A percentile compares a stretch with the other conserved stretches of the same genome.
Conservation (phyloP, 2,329 filamentous ascomycete species). For the Thyridium curvatum region DNA sequence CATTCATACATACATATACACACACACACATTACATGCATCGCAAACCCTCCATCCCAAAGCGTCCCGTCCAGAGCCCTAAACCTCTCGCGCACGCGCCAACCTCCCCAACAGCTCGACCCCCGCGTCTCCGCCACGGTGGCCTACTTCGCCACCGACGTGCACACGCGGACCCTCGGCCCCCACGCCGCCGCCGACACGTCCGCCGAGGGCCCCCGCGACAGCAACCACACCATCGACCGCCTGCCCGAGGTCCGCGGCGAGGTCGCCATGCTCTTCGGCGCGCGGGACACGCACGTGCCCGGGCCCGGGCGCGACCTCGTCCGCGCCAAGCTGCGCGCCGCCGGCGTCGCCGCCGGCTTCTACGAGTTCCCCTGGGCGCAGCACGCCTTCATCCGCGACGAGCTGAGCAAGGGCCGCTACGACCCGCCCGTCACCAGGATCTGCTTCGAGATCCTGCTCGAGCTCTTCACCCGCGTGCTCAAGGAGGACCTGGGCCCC, state of each 20-base stretch:
- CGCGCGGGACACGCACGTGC: slow-evolving; percentile 85
- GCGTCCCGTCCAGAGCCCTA: no score
- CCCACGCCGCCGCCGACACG: slow-evolving; percentile 40
- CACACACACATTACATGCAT: no score
- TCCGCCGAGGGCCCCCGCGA: slow-evolving; percentile 27
- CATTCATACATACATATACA: no score
- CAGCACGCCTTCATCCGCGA: slow-evolving; percentile 94
- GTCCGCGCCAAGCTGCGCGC: slow-evolving; percentile 79
- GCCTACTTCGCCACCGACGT: slow-evolving; percentile 93
- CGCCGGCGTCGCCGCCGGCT: slow-evolving; percentile 67
- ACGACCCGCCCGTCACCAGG: slow-evolving; percentile 80
- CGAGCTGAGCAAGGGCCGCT: slow-evolving; percentile 87
- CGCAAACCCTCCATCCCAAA: no score
- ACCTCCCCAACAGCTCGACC: no score
- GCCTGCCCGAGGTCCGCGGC: slow-evolving; percentile 60
- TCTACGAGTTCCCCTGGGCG: slow-evolving; percentile 87
- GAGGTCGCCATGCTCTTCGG: slow-evolving; percentile 90
- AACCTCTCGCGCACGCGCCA: no score
- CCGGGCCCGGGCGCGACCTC: slow-evolving; percentile 72
- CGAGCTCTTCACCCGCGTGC: slow-evolving; percentile 72
- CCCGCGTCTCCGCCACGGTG: slow-evolving; percentile 68
- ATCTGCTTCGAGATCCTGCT: slow-evolving; percentile 87
- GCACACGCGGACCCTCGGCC: slow-evolving; percentile 71
- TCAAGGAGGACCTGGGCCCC: slow-evolving; percentile 74
- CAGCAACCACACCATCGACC: slow-evolving; percentile 47